Base-by-base conservation (phyloP, 2,329 filamentous ascomycete genomes). In the Monosporascus sp. region DNA sequence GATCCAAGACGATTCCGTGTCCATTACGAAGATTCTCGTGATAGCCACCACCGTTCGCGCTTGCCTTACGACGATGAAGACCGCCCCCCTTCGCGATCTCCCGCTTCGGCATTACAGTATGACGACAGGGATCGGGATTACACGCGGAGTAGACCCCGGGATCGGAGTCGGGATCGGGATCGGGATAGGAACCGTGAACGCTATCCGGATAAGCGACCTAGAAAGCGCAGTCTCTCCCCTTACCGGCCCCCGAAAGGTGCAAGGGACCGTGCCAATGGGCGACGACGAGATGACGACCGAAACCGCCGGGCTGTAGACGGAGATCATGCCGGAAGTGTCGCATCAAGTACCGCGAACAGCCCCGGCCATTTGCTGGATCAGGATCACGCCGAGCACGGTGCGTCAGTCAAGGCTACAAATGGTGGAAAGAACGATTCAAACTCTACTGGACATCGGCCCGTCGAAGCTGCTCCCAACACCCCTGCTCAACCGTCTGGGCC, bases 401-500 rank as follows among this genome's bases (percentile, higher is more conserved):
- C 78, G 70, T 75, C 78, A 75, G 77, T 75, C 75, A 75, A 80
- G 73, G 76, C 73, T 75, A 78, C 77, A 78, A 78, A 73, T 74
- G 70, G 74, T 74, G 72, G 74, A 71, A 85, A 75, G 79, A 69
- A 78, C 74, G 76, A 86, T 77, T 78, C 84, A 88, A 87, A 89
- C 85, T 77, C 73, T 80, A 75, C 74, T 72, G 76, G 82, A 81
- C 80, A 78, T 74, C 77, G 77, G 76, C 76, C 79, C 70, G 72
- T 71, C 74, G 72, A 73, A 50, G 52, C 49, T 52, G 59, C 55
- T 52, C 50, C 52, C 50, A 50, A 54, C 50, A 46, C 56, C 43
- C 48, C 57, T 49, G 57, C 67, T 60, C 66, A 67, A 57, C 59
- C 61, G 55, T 58, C 52, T 61, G 73, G 66, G 59, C 67, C 65